phyloP scores from a whole-genome alignment of 306 rosid genomes.

The Lablab purpureus region DNA sequence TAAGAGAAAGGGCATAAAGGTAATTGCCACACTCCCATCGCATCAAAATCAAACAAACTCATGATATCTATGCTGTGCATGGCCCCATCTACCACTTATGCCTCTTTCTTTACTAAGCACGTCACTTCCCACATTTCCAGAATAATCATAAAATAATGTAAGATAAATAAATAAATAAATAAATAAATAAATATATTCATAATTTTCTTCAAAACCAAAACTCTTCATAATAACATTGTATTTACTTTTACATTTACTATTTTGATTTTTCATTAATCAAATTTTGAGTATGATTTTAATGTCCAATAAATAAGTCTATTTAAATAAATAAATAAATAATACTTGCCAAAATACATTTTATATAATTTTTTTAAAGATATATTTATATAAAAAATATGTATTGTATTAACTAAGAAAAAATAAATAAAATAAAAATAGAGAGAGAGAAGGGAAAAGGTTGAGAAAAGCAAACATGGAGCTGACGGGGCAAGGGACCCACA shows the following conservation, averaged over 20 bases:
- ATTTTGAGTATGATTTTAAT: no score
- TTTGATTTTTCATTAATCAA: no score
- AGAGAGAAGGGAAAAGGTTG: not conserved
- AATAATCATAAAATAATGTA: conserved; percentile 3
- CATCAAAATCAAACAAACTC: conserved; percentile 20
- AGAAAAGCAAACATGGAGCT: conserved; percentile 56
- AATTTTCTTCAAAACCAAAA: no score
- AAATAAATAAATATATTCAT: no score
- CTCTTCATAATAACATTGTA: no score
- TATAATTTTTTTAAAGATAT: no score
- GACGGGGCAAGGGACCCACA: conserved; percentile 73
- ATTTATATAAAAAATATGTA: no score
- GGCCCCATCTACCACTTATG: conserved; percentile 28
- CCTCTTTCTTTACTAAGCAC: conserved; percentile 46
- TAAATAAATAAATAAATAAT: no score
- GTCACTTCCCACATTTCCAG: conserved; percentile 25
- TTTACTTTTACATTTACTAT: no score
- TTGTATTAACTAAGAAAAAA: no score
- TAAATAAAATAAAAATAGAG: not conserved
- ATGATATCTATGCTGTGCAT: conserved; percentile 19
- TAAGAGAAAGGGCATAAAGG: conserved; percentile 23
- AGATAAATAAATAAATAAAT: not conserved
- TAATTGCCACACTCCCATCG: not conserved
- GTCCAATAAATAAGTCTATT: no score
- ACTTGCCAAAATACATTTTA: no score